Conservation (phyloP, 2,329 filamentous ascomycete genomes). For the Eutypella sp. region DNA sequence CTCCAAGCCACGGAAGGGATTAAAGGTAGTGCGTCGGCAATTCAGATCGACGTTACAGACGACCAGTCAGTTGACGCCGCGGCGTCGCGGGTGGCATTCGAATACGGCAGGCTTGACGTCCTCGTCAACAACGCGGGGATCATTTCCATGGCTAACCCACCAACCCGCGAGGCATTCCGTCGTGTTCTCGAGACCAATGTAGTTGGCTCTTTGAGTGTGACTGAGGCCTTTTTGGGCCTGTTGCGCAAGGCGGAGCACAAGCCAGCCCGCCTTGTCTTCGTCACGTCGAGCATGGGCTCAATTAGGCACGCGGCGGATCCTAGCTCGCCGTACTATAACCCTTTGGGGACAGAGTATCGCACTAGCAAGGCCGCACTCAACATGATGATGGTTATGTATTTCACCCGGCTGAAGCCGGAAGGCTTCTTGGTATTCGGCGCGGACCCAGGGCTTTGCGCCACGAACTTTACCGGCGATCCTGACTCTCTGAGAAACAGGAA, state of each 20-base stretch:
- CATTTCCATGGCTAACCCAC: slow-evolving; percentile 2
- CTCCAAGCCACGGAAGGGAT: slow-evolving; percentile 7
- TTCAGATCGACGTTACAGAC: slow-evolving; percentile 9
- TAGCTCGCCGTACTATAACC: slow-evolving; percentile 7
- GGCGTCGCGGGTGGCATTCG: slow-evolving; percentile 2
- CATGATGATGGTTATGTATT: slow-evolving; percentile 20
- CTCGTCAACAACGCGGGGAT: slow-evolving; percentile 13
- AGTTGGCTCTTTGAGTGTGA: slow-evolving; percentile 9
- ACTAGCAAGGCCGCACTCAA: slow-evolving; percentile 25
- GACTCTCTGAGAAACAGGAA: slow-evolving; percentile 4
- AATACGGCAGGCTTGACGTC: slow-evolving; percentile 9
- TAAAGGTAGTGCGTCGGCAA: slow-evolving; percentile 10
- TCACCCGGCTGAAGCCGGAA: slow-evolving; percentile 11
- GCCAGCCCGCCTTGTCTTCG: slow-evolving; percentile 18
- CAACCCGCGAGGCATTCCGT: slow-evolving; percentile 3
- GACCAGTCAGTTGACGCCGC: slow-evolving; percentile 9
- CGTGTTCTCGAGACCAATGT: slow-evolving; percentile 9
- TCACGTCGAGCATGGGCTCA: slow-evolving; percentile 19
- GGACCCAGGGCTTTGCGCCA: slow-evolving; percentile 10
- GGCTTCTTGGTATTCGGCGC: slow-evolving; percentile 9
- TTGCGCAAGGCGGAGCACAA: slow-evolving; percentile 5
- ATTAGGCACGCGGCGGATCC: slow-evolving; percentile 14
- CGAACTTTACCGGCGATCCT: slow-evolving; percentile 7
- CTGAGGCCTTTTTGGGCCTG: slow-evolving; percentile 9
- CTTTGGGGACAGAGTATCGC: slow-evolving; percentile 14